Percentiles rank a stretch among this genome's conserved stretches.
Conservation (phyloP, 495 filamentous ascomycete species). For the Penicillium alfredii region DNA sequence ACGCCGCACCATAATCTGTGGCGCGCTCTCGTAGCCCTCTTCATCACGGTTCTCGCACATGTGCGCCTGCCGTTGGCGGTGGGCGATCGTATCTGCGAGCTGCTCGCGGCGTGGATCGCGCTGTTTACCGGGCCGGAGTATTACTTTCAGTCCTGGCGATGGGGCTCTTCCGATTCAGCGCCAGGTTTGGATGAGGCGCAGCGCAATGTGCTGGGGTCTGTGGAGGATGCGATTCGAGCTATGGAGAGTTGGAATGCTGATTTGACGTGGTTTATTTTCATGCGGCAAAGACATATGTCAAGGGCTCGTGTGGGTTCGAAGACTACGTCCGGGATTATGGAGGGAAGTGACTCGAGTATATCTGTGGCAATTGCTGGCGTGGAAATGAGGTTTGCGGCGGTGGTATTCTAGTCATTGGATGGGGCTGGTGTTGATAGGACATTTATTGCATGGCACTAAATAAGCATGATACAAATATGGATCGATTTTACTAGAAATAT, state of each 20-base stretch:
- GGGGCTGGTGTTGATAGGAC: not conserved
- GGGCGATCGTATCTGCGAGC: conserved; percentile 37
- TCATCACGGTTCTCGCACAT: conserved; percentile 34
- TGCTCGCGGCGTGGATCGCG: conserved; percentile 35
- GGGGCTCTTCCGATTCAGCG: not conserved
- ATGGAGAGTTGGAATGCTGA: conserved; percentile 45
- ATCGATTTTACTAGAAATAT: too few species aligned
- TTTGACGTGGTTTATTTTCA: conserved; percentile 42
- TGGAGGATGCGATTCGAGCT: conserved; percentile 30
- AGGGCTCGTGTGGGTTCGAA: too few species aligned
- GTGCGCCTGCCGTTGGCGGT: conserved; percentile 33
- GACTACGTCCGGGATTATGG: too few species aligned
- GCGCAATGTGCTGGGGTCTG: conserved; percentile 15
- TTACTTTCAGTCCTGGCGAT: conserved; percentile 17
- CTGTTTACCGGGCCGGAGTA: conserved; percentile 34
- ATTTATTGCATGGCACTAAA: not conserved
- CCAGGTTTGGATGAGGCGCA: conserved; percentile 5
- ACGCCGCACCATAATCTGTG: conserved; percentile 36
- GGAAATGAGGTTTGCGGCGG: conserved; percentile 24
- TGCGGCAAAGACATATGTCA: conserved; percentile 17
- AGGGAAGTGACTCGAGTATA: not conserved
- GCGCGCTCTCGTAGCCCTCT: conserved; percentile 33
- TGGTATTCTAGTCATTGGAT: conserved; percentile 23
- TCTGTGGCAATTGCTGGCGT: conserved; percentile 17
- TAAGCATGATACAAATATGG: too few species aligned